Percentiles rank a stretch among this genome's conserved stretches.
Conservation (phyloP, 2,329 filamentous ascomycete genomes). For the Scedosporium minutisporum region DNA sequence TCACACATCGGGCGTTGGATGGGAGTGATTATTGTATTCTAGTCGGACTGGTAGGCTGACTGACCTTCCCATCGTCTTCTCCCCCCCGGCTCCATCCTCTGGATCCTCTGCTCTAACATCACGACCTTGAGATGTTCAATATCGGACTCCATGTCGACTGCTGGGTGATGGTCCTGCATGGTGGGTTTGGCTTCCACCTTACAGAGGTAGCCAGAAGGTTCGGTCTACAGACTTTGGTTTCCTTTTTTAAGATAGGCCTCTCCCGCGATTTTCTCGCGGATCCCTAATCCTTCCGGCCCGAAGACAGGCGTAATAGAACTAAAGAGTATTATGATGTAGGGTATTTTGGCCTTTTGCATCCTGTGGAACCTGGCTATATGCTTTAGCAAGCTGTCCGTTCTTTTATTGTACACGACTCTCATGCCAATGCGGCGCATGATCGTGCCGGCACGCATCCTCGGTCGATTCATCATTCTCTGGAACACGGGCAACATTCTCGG, state of each 20-base stretch:
- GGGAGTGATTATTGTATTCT: constrained; percentile 8
- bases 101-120: neutral
- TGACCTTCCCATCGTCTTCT: no score
- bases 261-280: neutral
- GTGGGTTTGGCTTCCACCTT: constrained; percentile 8
- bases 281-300: neutral
- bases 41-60: constrained; percentile 3
- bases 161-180: constrained; percentile 5
- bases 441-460: neutral
- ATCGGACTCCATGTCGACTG: constrained; percentile 7
- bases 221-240: constrained; percentile 3
- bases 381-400: constrained; percentile 5
- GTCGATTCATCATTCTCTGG: constrained; percentile 1
- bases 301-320: neutral
- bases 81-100: neutral
- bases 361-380: constrained; percentile 3
- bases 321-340: neutral
- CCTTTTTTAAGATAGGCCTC: constrained; percentile 8
- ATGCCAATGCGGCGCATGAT: neutral
- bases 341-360: constrained; percentile 3
- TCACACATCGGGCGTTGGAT: constrained; percentile 1
- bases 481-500: constrained; percentile 2
- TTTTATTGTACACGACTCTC: constrained; percentile 1
- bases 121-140: constrained; percentile 5
- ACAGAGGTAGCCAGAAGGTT: constrained; percentile 6